A percentile compares a stretch with the other conserved stretches of the same genome.
Conservation (phyloP, 169 alveolate genomes). For the Cryptosporidium baileyi region DNA sequence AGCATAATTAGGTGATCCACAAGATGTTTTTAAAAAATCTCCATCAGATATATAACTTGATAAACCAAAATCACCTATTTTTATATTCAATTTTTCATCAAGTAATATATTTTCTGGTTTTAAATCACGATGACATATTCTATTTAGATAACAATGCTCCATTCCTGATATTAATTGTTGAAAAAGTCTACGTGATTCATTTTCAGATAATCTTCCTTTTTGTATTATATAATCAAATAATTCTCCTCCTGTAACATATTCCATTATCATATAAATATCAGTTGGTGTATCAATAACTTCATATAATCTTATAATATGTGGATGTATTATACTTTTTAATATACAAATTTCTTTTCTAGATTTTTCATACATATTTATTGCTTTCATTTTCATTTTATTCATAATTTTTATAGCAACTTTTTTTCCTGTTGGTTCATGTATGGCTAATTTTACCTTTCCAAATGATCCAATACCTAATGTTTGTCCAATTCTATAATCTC, state of each 20-base stretch:
- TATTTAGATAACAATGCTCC: conserved; percentile 85
- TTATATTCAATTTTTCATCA: conserved; percentile 85
- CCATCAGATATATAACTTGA: conserved; percentile 86
- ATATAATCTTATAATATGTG: conserved; percentile 83
- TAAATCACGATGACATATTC: conserved; percentile 86
- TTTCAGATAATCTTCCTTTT: conserved; percentile 76
- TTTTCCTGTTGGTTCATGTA: conserved; percentile 69
- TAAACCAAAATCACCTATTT: conserved; percentile 94
- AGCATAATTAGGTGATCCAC: conserved; percentile 94
- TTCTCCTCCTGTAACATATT: conserved; percentile 87
- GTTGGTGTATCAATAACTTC: conserved; percentile 87
- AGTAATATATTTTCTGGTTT: conserved; percentile 91
- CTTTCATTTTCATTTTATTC: conserved; percentile 85
- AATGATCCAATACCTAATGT: conserved; percentile 94
- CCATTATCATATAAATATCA: conserved; percentile 85
- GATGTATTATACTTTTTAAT: conserved; percentile 81
- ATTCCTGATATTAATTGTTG: conserved; percentile 91
- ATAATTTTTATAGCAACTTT: conserved; percentile 91
- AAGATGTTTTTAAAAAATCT: conserved; percentile 87
- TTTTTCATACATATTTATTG: conserved; percentile 86
- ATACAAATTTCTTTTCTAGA: conserved; percentile 88
- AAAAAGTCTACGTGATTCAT: conserved; percentile 85
- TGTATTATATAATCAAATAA: conserved; percentile 88
- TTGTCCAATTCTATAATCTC: conserved; percentile 80
- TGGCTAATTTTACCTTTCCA: conserved; percentile 88